Base-by-base conservation (phyloP, 495 filamentous ascomycete genomes). In the Aspergillus biplanus region DNA sequence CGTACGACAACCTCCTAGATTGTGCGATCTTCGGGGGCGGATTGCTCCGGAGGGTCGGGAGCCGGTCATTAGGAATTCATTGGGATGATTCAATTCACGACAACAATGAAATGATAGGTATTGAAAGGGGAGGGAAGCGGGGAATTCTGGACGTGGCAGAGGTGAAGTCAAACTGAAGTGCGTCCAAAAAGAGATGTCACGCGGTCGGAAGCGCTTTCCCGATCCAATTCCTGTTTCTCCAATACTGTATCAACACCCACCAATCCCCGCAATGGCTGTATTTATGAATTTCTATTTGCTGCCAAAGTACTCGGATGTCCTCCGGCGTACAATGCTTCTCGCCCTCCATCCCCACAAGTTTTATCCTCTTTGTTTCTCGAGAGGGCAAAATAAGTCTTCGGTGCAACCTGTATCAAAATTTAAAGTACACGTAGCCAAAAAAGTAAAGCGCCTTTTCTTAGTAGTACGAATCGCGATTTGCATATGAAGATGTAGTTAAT, bases 1-100 rank as follows among this genome's bases (percentile, higher is more conserved):
- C 6, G 76, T 80, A 53, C 68, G 71, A 75, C 72, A 68, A 58
- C 72, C 63, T 72, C 72, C 74, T 27, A 76, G 56, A 4, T 66
- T 59, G 58, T 76, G 74, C 37, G 72, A 70, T 59, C 74, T 69
- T 33, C 71, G 72, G 44, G 67, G 48, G n/a, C 72, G 68, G 27
- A 42, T 42, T 16, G 56, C 49, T 39, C 65, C 68, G 13, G 71
- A 65, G 47, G 56, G 13, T 49, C 46, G 46, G 18, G 46, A 18
- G 15, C 46, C 59, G n/a, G 44, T 66, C 71, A 61, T 61, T 46
- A 49, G 46, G 3, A 8, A 21, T 4, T 18, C 46, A 49, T 49
- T 4, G 46, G 1, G 16, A 16, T 39, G 3, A 3, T 39, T 39
- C 13, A 4, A 7, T 39, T 1, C 0, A 39, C 37, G 1, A 13